Evolutionary conservation across 192 early-diverging fungal species (phyloP).

Genomic region (Gonapodya prolifera): DNA sequence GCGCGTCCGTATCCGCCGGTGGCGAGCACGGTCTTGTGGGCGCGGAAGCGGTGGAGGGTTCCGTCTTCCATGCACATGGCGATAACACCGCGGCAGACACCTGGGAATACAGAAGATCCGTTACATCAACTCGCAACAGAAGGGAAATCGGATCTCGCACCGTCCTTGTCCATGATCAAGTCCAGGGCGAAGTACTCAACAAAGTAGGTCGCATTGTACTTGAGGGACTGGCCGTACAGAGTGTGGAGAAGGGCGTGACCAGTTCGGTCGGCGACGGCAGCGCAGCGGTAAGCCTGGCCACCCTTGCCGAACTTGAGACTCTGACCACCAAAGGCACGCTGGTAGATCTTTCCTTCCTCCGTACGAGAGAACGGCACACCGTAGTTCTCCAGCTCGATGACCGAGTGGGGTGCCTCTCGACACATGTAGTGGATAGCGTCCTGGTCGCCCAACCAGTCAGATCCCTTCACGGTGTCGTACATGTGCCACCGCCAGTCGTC

Average conservation of each 20-base stretch:
- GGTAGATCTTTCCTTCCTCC: constrained; percentile 95
- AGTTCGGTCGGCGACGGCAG: constrained; percentile 96
- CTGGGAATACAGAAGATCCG: too few species aligned
- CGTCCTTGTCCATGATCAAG: constrained; percentile 94
- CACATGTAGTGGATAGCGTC: constrained; percentile 99
- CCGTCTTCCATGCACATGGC: constrained; percentile 98
- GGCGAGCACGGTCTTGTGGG: constrained; percentile 95
- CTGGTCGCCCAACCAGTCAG: constrained; percentile 96
- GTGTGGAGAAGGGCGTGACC: constrained; percentile 98
- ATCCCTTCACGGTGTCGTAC: constrained; percentile 15
- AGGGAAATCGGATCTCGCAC: background rate
- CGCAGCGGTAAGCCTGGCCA: constrained; percentile 95
- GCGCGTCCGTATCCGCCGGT: constrained; percentile 98
- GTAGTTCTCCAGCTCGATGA: constrained; percentile 96
- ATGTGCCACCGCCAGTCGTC: constrained; percentile 99
- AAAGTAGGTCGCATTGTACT: constrained; percentile 93
- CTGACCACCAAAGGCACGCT: constrained; percentile 97
- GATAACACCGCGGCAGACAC: constrained; percentile 86
- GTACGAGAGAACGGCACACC: constrained; percentile 97
- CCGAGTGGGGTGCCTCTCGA: constrained; percentile 88
- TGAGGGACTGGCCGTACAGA: constrained; percentile 92
- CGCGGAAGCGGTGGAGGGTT: constrained; percentile 90
- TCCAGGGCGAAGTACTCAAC: constrained; percentile 99
- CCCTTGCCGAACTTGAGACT: constrained; percentile 89
- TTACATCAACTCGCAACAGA: background rate